A percentile compares a stretch with the other conserved stretches of the same genome.
Conservation (phyloP, 495 filamentous ascomycete species). For the Penicillium tannophilum region DNA sequence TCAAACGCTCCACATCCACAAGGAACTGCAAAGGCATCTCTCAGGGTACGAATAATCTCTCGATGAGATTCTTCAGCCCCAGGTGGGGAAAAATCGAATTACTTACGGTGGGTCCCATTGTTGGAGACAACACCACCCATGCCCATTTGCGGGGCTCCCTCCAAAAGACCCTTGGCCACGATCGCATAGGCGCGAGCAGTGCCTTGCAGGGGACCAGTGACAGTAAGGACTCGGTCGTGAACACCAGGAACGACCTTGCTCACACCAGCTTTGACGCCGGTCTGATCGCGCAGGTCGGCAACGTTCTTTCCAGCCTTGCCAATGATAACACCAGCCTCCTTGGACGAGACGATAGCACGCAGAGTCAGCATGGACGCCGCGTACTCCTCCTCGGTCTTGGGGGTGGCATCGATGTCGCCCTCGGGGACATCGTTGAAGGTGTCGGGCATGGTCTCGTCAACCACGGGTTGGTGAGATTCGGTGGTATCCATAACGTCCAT, state of each 20-base stretch:
- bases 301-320: conserved; percentile 99
- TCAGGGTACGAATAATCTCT: neutral
- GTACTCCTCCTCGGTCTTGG: conserved; percentile 95
- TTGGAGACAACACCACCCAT: conserved; percentile 86
- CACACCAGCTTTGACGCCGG: conserved; percentile 94
- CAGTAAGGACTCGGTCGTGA: conserved; percentile 93
- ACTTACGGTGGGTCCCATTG: conserved; percentile 93
- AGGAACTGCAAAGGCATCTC: neutral
- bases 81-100: conserved; percentile 6
- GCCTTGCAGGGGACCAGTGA: conserved; percentile 82
- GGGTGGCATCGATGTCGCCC: conserved; percentile 68
- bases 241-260: conserved; percentile 98
- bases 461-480: conserved; percentile 48
- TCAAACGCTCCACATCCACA: neutral
- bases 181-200: conserved; percentile 90
- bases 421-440: conserved; percentile 52
- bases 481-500: conserved; percentile 47
- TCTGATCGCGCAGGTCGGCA: conserved; percentile 93
- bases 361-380: conserved; percentile 87
- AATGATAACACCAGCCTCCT: conserved; percentile 98
- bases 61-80: neutral
- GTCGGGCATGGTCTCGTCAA: conserved; percentile 52
- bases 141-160: conserved; percentile 90
- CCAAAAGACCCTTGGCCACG: conserved; percentile 85
- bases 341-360: conserved; percentile 95